Evolutionary conservation across 176 grass and related monocot genomes (phyloP).

Genomic region (Miscanthus lutarioriparius): DNA sequence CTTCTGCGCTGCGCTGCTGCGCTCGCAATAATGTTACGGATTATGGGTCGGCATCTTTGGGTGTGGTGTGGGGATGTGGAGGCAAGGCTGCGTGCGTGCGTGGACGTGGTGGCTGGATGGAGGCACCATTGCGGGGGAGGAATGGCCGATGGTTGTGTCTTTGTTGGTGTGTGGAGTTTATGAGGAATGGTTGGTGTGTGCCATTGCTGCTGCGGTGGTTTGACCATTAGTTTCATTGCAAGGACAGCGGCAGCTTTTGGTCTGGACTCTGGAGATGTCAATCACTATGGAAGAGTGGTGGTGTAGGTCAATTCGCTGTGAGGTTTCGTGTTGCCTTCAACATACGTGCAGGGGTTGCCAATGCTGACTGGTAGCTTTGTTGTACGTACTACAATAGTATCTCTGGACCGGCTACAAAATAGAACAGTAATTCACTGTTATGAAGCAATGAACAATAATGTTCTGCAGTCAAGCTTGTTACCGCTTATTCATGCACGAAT

Average conservation of each 20-base stretch:
- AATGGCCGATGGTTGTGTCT: constrained; percentile 2
- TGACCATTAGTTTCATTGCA: constrained; percentile 28
- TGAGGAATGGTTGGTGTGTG: constrained; percentile 19
- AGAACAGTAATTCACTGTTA: not conserved
- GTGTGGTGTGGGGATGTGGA: constrained; percentile 1
- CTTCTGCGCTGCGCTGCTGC: not conserved
- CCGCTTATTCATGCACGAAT: not conserved
- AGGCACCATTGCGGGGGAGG: constrained; percentile 1
- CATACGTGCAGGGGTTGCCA: not conserved
- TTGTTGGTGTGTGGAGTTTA: constrained; percentile 30
- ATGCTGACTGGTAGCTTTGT: not conserved
- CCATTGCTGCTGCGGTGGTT: constrained; percentile 22
- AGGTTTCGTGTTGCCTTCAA: constrained; percentile 31
- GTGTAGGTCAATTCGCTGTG: constrained; percentile 14
- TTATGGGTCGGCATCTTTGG: constrained; percentile 42
- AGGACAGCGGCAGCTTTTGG: constrained; percentile 17
- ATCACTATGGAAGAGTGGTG: constrained; percentile 9
- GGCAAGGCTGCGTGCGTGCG: constrained; percentile 25
- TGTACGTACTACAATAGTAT: not conserved
- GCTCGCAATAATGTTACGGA: constrained; percentile 21
- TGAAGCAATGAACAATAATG: not conserved
- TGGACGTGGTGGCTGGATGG: constrained; percentile 12
- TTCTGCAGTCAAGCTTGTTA: not conserved
- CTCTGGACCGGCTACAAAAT: not conserved
- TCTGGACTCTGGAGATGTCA: constrained; percentile 7